Evolutionary conservation across 2,329 filamentous ascomycete species (phyloP).

Genomic region (Botrytis squamosa): DNA sequence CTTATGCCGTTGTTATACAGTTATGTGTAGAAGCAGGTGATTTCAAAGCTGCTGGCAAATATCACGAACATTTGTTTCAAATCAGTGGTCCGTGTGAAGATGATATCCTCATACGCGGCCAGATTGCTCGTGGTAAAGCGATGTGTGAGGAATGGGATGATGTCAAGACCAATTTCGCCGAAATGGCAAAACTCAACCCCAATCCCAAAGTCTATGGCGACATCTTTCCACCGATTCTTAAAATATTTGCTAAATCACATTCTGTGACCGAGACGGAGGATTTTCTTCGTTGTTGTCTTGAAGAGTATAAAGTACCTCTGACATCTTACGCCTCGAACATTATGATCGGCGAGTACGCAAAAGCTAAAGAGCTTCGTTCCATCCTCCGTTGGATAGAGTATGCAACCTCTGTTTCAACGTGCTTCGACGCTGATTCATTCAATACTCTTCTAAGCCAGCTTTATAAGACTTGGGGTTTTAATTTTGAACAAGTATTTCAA

Average conservation of each 20-base stretch:
- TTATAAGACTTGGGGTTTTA: slow-evolving; percentile 30
- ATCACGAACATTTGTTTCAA: slow-evolving; percentile 28
- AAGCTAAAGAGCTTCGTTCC: slow-evolving; percentile 34
- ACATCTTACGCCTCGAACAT: slow-evolving; percentile 30
- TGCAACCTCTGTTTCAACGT: slow-evolving; percentile 25
- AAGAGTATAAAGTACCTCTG: slow-evolving; percentile 28
- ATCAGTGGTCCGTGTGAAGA: slow-evolving; percentile 7
- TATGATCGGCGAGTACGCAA: slow-evolving; percentile 35
- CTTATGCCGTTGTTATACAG: slow-evolving; percentile 37
- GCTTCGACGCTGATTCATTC: slow-evolving; percentile 32
- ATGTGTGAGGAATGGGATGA: slow-evolving; percentile 35
- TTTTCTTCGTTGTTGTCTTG: slow-evolving; percentile 33
- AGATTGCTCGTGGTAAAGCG: slow-evolving; percentile 38
- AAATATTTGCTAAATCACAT: slow-evolving; percentile 34
- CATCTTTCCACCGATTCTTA: slow-evolving; percentile 36
- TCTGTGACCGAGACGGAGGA: slow-evolving; percentile 34
- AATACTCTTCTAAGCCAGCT: slow-evolving; percentile 37
- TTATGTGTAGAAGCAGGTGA: slow-evolving; percentile 37
- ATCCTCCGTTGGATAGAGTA: slow-evolving; percentile 36
- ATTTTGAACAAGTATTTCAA: slow-evolving; percentile 29
- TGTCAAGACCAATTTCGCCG: slow-evolving; percentile 33
- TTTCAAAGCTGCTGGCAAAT: slow-evolving; percentile 28
- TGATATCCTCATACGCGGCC: slow-evolving; percentile 34
- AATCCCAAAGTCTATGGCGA: slow-evolving; percentile 26
- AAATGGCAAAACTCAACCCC: slow-evolving; percentile 27